Evolutionary conservation across 805 yeast genomes (phyloP).

Genomic region (Ogataea zsoltii): DNA sequence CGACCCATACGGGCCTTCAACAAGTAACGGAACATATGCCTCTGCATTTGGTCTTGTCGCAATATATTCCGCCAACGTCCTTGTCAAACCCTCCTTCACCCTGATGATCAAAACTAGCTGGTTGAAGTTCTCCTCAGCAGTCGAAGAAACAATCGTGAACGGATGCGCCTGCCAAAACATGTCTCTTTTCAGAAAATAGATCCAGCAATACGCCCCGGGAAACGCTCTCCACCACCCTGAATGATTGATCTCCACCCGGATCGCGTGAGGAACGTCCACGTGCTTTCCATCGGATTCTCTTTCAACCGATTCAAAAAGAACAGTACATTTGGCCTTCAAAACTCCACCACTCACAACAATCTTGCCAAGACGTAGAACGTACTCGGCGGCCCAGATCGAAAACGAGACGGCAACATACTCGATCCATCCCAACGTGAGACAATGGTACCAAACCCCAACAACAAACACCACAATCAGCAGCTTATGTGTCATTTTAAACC

Average conservation of each 20-base stretch:
- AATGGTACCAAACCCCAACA: conserved; percentile 48
- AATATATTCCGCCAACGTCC: conserved; percentile 36
- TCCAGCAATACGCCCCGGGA: conserved; percentile 66
- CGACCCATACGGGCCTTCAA: conserved; percentile 66
- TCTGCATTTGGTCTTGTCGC: conserved; percentile 35
- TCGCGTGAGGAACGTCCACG: conserved; percentile 36
- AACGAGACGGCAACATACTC: conserved; percentile 53
- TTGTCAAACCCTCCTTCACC: conserved; percentile 56
- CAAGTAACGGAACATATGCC: conserved; percentile 41
- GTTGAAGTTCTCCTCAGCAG: conserved; percentile 43
- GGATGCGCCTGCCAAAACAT: conserved; percentile 72
- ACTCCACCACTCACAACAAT: conserved; percentile 60
- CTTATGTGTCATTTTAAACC: conserved; percentile 47
- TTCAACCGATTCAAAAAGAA: conserved; percentile 23
- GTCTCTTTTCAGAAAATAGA: conserved; percentile 46
- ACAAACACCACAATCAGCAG: conserved; percentile 42
- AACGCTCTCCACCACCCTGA: conserved; percentile 55
- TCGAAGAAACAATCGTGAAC: conserved; percentile 52
- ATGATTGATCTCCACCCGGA: conserved; percentile 49
- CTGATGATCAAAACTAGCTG: conserved; percentile 44
- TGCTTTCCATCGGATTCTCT: conserved; percentile 4
- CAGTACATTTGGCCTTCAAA: conserved; percentile 48
- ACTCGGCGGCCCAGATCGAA: conserved; percentile 72
- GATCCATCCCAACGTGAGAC: conserved; percentile 49
- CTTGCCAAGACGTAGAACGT: conserved; percentile 56